Evolutionary conservation across 305 asterid species (phyloP), one percentile per base, ranked within the genome.

Genomic region (Nicotiana rustica): DNA sequence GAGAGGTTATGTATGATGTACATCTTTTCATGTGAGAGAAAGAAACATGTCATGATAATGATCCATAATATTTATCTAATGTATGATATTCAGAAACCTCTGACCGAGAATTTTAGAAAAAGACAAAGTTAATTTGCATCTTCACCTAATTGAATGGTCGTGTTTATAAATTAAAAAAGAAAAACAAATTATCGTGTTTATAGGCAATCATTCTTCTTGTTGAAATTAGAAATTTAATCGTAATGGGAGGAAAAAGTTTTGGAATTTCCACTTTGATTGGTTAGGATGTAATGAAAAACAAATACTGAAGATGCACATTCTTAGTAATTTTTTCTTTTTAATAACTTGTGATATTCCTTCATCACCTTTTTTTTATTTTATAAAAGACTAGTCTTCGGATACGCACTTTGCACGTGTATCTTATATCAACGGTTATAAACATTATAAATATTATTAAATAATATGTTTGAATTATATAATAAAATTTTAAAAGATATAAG

Each of bases 61-160:
- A 73, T 75, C 12, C 15, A 75, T 41, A 1, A 41, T 41, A 41
- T 1, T 75, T 52, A 49, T 49, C 25, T 3, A 75, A 49, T 49
- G 64, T 49, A 75, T 75, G 62, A 49, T 25, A 49, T 75, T 49
- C 62, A 75, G 64, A 75, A 75, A 75, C 79, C 79, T 75, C 79
- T 75, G 64, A 75, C 79, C 38, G 2, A 44, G 21, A 70, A 12
- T 71, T 10, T n/a, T 12, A 70, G 44, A 70, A 41, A n/a, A 9
- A 3, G 47, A 41, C 12, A 6, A 3, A 33, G 3, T 47, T 41
- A 41, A 41, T 44, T 73, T 49, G 64, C 15, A 25, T 73, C 75
- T 73, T 73, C 79, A 47, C 52, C 64, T 17, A 61, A 13, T 2
- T 49, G 79, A 49, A 73, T 49, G 64, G 79, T 73, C 44, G 9